Evolutionary conservation across 768 basidiomycete genomes (phyloP), one percentile per base, ranked within the genome.

Genomic region (Lactifluus pinguis): DNA sequence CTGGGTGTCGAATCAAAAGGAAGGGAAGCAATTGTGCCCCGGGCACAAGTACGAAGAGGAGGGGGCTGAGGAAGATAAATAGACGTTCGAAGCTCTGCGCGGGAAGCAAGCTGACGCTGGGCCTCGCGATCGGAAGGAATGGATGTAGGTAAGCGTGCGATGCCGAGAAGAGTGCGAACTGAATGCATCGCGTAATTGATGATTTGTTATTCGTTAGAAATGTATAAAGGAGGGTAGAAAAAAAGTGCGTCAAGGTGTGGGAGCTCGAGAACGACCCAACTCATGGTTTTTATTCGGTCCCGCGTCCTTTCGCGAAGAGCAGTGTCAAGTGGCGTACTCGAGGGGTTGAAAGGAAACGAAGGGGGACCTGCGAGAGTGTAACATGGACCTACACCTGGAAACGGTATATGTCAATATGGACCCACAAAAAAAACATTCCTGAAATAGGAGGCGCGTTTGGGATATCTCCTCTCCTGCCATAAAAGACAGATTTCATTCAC

Each of bases 111-210:
- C 32, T 54, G 36, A 30, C 29, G 38, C 44, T 57, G 60, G 13
- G 55, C 50, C 55, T 62, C 61, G 2, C 21, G 60, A 19, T 62
- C 60, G 29, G 55, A 60, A 49, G 60, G 32, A 17, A 9, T n/a
- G 25, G 25, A 19, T 21, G 17, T 9, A 6, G 60, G 32, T 49
- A 45, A 51, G 49, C 49, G 49, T 6, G 29, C n/a, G 38, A 45
- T 29, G 50, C 25, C 19, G 36, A 57, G 21, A 30, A 32, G 14
- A 32, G 36, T 34, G 50, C 13, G 41, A 49, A 44, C 38, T 29
- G 13, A 34, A 45, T 25, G 34, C 11, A 50, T 52, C 9, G 58
- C 49, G 50, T 36, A 36, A 38, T 21, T 50, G 25, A 52, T 36
- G 41, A 36, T 21, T 34, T 44, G n/a, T 39, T n/a, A 53, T 21